phyloP scores from a whole-genome alignment of 1,139 yeast genomes.

The Candida sanyaensis region DNA sequence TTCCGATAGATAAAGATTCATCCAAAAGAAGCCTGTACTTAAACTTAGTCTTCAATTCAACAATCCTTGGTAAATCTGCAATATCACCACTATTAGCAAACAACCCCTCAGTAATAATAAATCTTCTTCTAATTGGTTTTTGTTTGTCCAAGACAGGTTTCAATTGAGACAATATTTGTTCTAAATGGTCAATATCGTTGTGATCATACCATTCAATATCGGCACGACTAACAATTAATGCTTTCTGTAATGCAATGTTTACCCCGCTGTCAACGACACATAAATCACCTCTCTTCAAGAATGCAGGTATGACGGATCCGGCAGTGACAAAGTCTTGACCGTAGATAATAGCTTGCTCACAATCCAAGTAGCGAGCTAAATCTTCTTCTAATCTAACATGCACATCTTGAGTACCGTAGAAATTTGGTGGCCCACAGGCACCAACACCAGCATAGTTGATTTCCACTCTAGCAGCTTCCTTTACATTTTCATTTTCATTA shows the following conservation, averaged over 20 bases:
- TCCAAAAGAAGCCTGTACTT: constrained; percentile 87
- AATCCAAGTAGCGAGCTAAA: constrained; percentile 70
- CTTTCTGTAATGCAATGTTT: constrained; percentile 81
- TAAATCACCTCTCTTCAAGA: constrained; percentile 92
- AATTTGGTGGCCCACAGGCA: constrained; percentile 98
- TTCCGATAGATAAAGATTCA: constrained; percentile 85
- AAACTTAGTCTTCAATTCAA: constrained; percentile 74
- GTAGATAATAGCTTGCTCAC: constrained; percentile 79
- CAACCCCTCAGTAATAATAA: constrained; percentile 87
- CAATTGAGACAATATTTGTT: constrained; percentile 62
- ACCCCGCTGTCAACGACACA: constrained; percentile 86
- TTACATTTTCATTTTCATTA: constrained; percentile 48
- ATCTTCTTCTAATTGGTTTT: constrained; percentile 80
- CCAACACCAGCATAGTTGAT: constrained; percentile 84
- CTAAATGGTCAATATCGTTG: constrained; percentile 83
- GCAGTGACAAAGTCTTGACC: constrained; percentile 94
- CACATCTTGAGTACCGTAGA: constrained; percentile 93
- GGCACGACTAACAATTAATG: constrained; percentile 83
- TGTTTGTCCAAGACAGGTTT: constrained; percentile 64
- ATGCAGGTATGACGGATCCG: constrained; percentile 96
- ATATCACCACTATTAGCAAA: constrained; percentile 83
- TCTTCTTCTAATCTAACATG: constrained; percentile 81
- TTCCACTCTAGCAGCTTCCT: constrained; percentile 56
- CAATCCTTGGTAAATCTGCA: constrained; percentile 68
- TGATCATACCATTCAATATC: constrained; percentile 84